A percentile compares a stretch with the other conserved stretches of the same genome.
These are phyloP conservation scores for Candida ovalis DNA, from an alignment of 805 yeast species.

Conservation along the genomic window DNA sequence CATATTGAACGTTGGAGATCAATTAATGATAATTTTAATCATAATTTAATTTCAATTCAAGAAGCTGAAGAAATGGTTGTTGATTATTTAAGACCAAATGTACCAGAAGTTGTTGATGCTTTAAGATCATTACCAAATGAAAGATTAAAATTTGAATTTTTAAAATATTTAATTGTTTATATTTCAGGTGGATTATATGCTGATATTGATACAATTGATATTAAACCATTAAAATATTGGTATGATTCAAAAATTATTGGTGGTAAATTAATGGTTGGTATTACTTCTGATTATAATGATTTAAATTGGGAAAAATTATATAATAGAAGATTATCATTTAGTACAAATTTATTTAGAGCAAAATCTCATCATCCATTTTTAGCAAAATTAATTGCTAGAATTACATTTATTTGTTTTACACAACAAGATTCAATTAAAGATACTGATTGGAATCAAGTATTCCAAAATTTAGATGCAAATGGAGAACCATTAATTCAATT, in stretches of 20 bases:
- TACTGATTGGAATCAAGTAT: slow-evolving; percentile 30
- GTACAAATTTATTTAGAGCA: slow-evolving; percentile 26
- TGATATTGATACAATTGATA: slow-evolving; percentile 51
- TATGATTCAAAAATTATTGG: slow-evolving; percentile 21
- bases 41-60: slow-evolving; percentile 26
- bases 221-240: slow-evolving; percentile 37
- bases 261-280: slow-evolving; percentile 27
- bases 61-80: slow-evolving; percentile 28
- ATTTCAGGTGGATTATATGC: slow-evolving; percentile 54
- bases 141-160: slow-evolving; percentile 46
- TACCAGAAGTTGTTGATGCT: slow-evolving; percentile 52
- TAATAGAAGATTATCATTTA: slow-evolving; percentile 30
- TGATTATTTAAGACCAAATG: slow-evolving; percentile 25
- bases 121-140: slow-evolving; percentile 48
- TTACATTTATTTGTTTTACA: slow-evolving; percentile 26
- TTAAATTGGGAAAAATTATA: slow-evolving; percentile 29
- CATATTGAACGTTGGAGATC: slow-evolving; percentile 33
- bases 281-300: slow-evolving; percentile 30
- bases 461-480: slow-evolving; percentile 29
- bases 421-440: slow-evolving; percentile 20
- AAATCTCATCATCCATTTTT: slow-evolving; percentile 34
- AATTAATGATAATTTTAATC: slow-evolving; percentile 28
- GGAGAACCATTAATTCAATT: slow-evolving; percentile 33
- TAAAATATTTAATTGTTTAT: slow-evolving; percentile 45
- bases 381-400: slow-evolving; percentile 31